Conservation (phyloP, 2,329 filamentous ascomycete species). For the Metarhizium robertsii region DNA sequence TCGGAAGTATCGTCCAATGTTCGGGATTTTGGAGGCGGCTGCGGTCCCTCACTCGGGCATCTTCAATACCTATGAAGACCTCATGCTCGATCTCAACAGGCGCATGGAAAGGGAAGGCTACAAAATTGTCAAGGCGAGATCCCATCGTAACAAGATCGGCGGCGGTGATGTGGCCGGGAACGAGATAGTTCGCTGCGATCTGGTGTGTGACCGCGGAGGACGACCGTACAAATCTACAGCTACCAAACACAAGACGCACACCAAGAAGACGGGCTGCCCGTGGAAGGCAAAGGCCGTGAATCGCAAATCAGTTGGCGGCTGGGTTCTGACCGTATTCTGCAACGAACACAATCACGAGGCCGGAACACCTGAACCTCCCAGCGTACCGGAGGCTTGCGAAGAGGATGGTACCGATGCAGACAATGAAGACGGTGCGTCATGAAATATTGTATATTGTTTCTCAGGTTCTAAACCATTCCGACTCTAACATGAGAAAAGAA, state of each 20-base stretch:
- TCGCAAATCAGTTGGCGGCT: slow-evolving; percentile 32
- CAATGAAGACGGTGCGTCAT: background rate
- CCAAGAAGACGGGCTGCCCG: slow-evolving; percentile 36
- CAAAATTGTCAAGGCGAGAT: slow-evolving; percentile 35
- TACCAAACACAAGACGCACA: slow-evolving; percentile 35
- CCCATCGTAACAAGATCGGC: slow-evolving; percentile 31
- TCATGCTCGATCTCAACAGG: slow-evolving; percentile 29
- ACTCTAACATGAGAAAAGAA: background rate
- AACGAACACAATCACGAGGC: slow-evolving; percentile 36
- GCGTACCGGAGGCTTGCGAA: background rate
- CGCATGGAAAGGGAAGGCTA: slow-evolving; percentile 35
- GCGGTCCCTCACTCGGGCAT: slow-evolving; percentile 26
- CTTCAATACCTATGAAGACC: slow-evolving; percentile 31
- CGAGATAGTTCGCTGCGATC: slow-evolving; percentile 33
- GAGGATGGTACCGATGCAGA: slow-evolving; percentile 6
- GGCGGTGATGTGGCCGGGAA: slow-evolving; percentile 31
- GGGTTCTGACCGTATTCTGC: slow-evolving; percentile 34
- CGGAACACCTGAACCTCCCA: slow-evolving; percentile 28
- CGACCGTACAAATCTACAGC: slow-evolving; percentile 33
- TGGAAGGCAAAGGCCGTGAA: slow-evolving; percentile 37
- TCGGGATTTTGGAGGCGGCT: slow-evolving; percentile 32
- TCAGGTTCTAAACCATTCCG: background rate
- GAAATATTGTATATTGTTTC: background rate
- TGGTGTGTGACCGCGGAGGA: slow-evolving; percentile 35
- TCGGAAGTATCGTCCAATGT: slow-evolving; percentile 21